Evolutionary conservation across 257 asterid genomes (phyloP).

Genomic region (Solanum pinnatisectum): DNA sequence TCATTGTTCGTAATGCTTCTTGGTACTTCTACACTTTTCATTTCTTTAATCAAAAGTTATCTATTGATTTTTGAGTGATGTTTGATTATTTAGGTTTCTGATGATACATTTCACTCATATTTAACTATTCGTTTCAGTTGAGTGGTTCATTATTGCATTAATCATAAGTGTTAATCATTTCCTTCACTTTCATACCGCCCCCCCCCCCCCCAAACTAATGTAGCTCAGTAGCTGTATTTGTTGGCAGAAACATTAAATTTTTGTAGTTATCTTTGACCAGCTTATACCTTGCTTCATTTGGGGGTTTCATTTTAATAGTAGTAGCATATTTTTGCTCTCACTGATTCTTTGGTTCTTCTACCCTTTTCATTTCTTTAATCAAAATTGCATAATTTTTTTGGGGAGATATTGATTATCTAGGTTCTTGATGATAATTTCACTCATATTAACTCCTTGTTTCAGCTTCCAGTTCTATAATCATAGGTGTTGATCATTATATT

Average conservation of each 20-base stretch:
- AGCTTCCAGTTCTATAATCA: not conserved
- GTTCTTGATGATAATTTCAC: not conserved
- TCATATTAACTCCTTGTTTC: not conserved
- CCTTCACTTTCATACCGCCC: not conserved
- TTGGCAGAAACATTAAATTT: not conserved
- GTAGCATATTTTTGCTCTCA: conserved; percentile 11
- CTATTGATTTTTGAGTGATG: not conserved
- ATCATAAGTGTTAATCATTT: not conserved
- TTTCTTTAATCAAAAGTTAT: not conserved
- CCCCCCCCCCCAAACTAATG: not conserved
- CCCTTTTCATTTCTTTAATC: not conserved
- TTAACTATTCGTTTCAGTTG: not conserved
- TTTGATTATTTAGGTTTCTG: not conserved
- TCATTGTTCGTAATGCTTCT: conserved; percentile 35
- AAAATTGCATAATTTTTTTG: not conserved
- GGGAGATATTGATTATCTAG: not conserved
- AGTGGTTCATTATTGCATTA: not conserved
- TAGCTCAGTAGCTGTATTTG: not conserved
- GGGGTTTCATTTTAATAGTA: not conserved
- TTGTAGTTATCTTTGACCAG: not conserved
- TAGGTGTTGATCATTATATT: not conserved
- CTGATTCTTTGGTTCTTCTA: conserved; percentile 46
- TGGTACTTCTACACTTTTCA: conserved; percentile 23
- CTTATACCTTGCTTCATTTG: not conserved
- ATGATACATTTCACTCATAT: not conserved